Evolutionary conservation across 331 rosid genomes (phyloP), one percentile per base, ranked within the genome.

Genomic region (Acacia pycnantha): DNA sequence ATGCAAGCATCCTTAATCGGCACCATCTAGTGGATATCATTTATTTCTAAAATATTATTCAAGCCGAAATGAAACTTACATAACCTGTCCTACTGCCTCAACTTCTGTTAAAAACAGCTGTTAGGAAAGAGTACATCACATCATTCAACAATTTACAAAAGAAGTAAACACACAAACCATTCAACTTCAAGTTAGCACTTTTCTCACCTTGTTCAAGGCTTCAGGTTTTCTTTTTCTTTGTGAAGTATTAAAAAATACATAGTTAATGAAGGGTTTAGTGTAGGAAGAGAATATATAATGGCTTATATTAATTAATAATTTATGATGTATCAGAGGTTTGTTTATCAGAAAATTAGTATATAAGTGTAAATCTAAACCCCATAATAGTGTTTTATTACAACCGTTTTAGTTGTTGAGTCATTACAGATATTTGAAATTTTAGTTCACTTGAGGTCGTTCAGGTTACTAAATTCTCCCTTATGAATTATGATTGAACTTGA

Each of bases 51-150:
- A 29, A 51, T 64, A 48, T 44, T 29, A 51, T 11, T 15, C 41
- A 51, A 62, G 58, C 68, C 31, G 62, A 75, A 68, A 46, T 58
- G 65, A 61, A 86, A 75, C 74, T 77, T 61, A 61, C 76, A 77
- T 74, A 5, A 40, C 33, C 56, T 31, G 77, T 31, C 47, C 54
- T 59, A 64, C 44, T 78, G 54, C 14, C 50, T 44, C 53, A 46
- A 3, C 12, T 65, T 67, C 35, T 35, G 65, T 61, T 69, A 6
- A 29, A 48, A 77, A 47, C 6, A 5, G 35, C 15, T 29, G 41
- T 10, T 11, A 51, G 26, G 70, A 73, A 74, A 61, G 41, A 54
- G 27, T 44, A 54, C 26, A 59, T 37, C 27, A 37, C 74, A 74
- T 66, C 67, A 35, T 11, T 51, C 70, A 80, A 67, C 70, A 21